Base-by-base conservation (phyloP, 176 grass and related monocot genomes). In the Elaeis guineensis region DNA sequence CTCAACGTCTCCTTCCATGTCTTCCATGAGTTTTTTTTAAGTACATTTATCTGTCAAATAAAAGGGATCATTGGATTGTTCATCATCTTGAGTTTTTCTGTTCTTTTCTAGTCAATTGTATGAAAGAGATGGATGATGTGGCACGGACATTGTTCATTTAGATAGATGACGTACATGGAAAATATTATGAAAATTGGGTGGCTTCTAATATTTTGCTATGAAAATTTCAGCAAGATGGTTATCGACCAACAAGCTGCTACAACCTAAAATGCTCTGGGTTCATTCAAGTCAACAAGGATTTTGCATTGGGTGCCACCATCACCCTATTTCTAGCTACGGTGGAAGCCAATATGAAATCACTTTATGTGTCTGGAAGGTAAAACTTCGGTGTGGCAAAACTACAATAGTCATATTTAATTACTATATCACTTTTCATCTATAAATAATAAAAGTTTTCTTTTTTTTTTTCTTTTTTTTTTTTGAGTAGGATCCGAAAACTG, bases 231-330 rank as follows among this genome's bases (percentile, higher is more conserved):
- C 25, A 15, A 9, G 49, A 65, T 28, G 48, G 49, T 18, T 65
- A 26, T 65, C 15, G 52, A 52, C 20, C 20, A 26, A 52, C 49
- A 26, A 49, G 63, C 15, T 65, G 63, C 63, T 65, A 52, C 63
- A 52, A 65, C 44, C n/a, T 65, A 49, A 21, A 51, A 6, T 65
- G 63, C 23, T 52, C 63, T 28, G 21, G 63, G 50, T 65, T 65
- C 44, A 28, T 65, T 51, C 63, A 65, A n/a, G 12, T 52, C 21
- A 65, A 26, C 63, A 65, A 21, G 51, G 49, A 65, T 16, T 29
- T 65, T 18, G 63, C 63, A 50, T 51, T 65, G 49, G 63, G 63
- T 51, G 63, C 63, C 19, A 26, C 49, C 16, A 65, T 65, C 44
- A 28, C 12, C 63, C 63, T 49, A 65, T 65, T 17, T 65, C 63